phyloP scores from a whole-genome alignment of 192 early-diverging fungal species.

The Rhizophagus sp. region DNA sequence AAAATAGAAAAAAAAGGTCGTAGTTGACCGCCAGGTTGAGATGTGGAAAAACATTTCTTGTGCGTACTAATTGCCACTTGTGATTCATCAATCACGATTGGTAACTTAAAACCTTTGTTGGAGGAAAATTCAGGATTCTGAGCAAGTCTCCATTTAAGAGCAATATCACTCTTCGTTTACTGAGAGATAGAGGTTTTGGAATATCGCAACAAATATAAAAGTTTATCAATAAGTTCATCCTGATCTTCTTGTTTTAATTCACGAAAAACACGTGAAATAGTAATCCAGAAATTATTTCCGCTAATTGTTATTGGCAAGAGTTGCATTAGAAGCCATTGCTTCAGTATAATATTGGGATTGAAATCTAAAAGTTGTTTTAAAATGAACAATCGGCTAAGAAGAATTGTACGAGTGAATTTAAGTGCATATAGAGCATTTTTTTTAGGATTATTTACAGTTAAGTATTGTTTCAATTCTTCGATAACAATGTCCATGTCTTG shows the following conservation, averaged over 20 bases:
- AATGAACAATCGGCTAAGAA: background rate
- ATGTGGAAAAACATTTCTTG: background rate
- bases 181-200: background rate
- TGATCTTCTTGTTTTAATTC: background rate
- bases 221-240: background rate
- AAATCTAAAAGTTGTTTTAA: background rate
- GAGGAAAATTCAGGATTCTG: too few relatives aligned
- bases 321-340: background rate
- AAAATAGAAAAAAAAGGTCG: background rate
- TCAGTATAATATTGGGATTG: background rate
- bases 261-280: background rate
- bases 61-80: background rate
- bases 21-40: background rate
- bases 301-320: background rate
- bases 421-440: background rate
- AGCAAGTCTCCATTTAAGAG: too few relatives aligned
- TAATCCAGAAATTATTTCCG: background rate
- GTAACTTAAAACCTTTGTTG: too few relatives aligned
- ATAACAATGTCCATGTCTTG: background rate
- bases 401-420: background rate
- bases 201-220: background rate
- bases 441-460: background rate
- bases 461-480: accelerated
- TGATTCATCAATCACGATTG: background rate
- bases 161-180: too few relatives aligned